Conservation (phyloP, 345 rosid species). For the Gossypium herbaceum region DNA sequence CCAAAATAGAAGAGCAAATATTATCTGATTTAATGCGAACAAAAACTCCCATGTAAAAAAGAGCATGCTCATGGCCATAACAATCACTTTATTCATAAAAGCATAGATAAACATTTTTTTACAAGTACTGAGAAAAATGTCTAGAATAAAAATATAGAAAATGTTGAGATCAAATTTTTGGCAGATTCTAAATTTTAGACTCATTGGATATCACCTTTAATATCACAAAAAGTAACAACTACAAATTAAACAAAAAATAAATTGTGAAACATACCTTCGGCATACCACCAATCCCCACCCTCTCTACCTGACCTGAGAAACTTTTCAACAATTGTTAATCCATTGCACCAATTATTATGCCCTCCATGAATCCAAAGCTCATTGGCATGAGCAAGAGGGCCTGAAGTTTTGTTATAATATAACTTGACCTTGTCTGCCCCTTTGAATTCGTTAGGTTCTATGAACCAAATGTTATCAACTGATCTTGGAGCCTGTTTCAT, state of each 20-base stretch:
- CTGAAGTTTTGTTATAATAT: constrained; percentile 65
- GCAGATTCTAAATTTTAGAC: neutral
- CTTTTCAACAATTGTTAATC: constrained; percentile 58
- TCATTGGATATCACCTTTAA: neutral
- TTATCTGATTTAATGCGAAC: neutral
- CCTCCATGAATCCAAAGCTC: constrained; percentile 94
- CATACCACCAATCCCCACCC: constrained; percentile 81
- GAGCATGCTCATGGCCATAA: neutral
- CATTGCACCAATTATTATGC: constrained; percentile 68
- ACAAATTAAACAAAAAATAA: constrained; percentile 12
- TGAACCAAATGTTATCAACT: constrained; percentile 58
- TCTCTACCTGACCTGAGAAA: constrained; percentile 46
- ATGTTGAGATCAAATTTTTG: neutral
- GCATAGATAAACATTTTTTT: neutral
- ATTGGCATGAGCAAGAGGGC: constrained; percentile 63
- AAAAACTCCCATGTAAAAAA: neutral
- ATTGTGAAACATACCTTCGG: constrained; percentile 49
- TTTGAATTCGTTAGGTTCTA: constrained; percentile 62
- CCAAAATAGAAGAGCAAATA: neutral
- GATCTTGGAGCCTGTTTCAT: constrained; percentile 50
- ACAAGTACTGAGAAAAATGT: neutral
- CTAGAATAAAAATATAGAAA: neutral
- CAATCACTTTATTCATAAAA: neutral
- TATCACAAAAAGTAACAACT: neutral
- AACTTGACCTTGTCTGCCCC: constrained; percentile 55